These are phyloP conservation scores for Mortierella sp. DNA, from an alignment of 371 early-diverging fungal genomes.

Conservation along the genomic window DNA sequence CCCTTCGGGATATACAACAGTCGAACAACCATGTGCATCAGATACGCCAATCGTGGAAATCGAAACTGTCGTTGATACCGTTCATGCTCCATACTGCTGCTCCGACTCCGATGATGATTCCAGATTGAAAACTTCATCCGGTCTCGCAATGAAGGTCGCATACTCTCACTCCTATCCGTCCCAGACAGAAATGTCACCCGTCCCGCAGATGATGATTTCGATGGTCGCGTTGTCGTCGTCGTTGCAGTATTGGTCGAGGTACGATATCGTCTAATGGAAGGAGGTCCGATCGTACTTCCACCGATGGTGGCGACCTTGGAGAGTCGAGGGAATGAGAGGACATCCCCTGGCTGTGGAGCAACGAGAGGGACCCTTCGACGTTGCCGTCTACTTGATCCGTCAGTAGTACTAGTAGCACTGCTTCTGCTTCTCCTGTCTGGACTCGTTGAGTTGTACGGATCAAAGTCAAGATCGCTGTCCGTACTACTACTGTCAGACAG, in stretches of 20 bases:
- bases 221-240: neutral
- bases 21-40: slow-evolving; percentile 29
- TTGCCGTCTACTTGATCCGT: too few relatives aligned
- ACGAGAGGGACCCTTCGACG: neutral
- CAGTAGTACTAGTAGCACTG: too few relatives aligned
- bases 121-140: neutral
- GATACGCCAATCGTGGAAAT: slow-evolving; percentile 32
- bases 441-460: too few relatives aligned
- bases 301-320: slow-evolving; percentile 32
- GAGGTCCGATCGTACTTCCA: slow-evolving; percentile 6
- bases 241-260: neutral
- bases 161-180: neutral
- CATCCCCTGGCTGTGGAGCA: slow-evolving; percentile 17
- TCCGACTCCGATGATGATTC: neutral
- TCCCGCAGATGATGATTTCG: neutral
- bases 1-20: slow-evolving; percentile 18
- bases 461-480: too few relatives aligned
- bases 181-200: neutral
- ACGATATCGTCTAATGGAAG: neutral
- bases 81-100: neutral
- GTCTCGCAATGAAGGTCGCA: slow-evolving; percentile 2
- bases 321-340: slow-evolving; percentile 8
- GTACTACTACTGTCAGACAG: too few relatives aligned
- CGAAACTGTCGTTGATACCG: slow-evolving; percentile 29
- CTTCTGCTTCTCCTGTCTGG: too few relatives aligned